Evolutionary conservation across 768 basidiomycete genomes (phyloP), one percentile per base, ranked within the genome.

Genomic region (Amyloporia xantha): DNA sequence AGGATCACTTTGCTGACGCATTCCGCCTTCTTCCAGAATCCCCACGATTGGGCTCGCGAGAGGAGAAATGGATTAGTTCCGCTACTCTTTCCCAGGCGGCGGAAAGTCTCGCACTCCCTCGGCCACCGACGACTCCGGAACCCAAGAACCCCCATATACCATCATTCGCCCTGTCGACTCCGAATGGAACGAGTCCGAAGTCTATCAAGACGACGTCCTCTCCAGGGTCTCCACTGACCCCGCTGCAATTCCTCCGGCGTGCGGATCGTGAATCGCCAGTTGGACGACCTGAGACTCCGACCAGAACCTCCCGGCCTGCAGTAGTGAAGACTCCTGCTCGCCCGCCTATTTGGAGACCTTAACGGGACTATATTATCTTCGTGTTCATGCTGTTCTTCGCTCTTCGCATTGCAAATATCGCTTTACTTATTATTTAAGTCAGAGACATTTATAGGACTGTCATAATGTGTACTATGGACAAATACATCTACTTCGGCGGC

Each of bases 51-150:
- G 71, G 66, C 35, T 57, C 67, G 2, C 73, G 72, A 48, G 84
- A 85, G 52, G 85, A 90, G 59, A 85, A 78, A 55, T 92, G 90
- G 90, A 91, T 92, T 48, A 91, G 80, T 56, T 85, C 90, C 20
- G 68, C 82, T 2, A 84, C 82, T 3, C 69, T 92, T 11, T 66
- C 83, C 23, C 82, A 86, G 58, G 71, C 76, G 11, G 63, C 71
- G 19, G 77, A 78, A 50, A 57, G 63, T 28, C 59, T 55, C 58
- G 66, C 51, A 0, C 61, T 68, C 2, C 71, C 71, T 7, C 67
- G 65, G 25, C 64, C 58, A 15, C 82, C 82, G 43, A 69, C 68
- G 47, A 90, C 86, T 10, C 90, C 87, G 10, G 88, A 89, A 64
- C 84, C 84, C 4, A 71, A 62, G 20, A 60, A 67, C 28, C 67